These are phyloP conservation scores for Nakazawaea molendinolei DNA, from an alignment of 805 yeast genomes.

Conservation along the genomic window DNA sequence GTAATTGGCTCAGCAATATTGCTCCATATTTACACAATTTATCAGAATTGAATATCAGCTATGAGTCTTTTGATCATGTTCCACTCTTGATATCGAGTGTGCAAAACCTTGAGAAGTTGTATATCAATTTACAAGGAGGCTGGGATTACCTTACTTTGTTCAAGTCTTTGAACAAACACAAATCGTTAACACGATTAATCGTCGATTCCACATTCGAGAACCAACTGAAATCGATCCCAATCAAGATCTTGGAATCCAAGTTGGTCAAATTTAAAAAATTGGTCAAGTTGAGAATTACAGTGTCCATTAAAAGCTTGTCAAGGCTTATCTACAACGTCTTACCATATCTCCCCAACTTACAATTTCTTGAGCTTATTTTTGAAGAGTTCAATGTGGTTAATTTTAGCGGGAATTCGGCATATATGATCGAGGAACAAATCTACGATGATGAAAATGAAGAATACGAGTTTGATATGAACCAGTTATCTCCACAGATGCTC, in stretches of 20 bases:
- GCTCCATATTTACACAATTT: constrained; percentile 13
- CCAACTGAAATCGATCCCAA: constrained; percentile 9
- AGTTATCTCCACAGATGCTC: constrained; percentile 4
- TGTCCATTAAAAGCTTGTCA: constrained; percentile 12
- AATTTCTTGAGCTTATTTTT: constrained; percentile 17
- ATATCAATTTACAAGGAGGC: constrained; percentile 13
- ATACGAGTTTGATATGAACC: constrained; percentile 10
- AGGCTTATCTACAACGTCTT: constrained; percentile 9
- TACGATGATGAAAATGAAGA: constrained; percentile 5
- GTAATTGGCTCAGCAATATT: constrained; percentile 9
- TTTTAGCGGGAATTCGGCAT: constrained; percentile 2
- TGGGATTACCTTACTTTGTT: constrained; percentile 6
- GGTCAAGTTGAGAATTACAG: constrained; percentile 16
- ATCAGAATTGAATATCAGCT: constrained; percentile 15
- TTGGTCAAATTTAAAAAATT: constrained; percentile 13
- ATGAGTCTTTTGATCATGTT: constrained; percentile 16
- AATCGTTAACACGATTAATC: constrained; percentile 14
- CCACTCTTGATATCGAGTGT: constrained; percentile 14
- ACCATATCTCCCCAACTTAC: constrained; percentile 8
- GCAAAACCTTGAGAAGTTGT: constrained; percentile 13
- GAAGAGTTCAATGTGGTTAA: constrained; percentile 15
- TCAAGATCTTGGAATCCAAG: constrained; percentile 10
- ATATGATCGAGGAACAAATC: neutral
- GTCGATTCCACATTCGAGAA: constrained; percentile 15
- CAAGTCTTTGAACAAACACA: constrained; percentile 11